Evolutionary conservation across 768 basidiomycete species (phyloP).

Genomic region (Nidularia pulvinata): DNA sequence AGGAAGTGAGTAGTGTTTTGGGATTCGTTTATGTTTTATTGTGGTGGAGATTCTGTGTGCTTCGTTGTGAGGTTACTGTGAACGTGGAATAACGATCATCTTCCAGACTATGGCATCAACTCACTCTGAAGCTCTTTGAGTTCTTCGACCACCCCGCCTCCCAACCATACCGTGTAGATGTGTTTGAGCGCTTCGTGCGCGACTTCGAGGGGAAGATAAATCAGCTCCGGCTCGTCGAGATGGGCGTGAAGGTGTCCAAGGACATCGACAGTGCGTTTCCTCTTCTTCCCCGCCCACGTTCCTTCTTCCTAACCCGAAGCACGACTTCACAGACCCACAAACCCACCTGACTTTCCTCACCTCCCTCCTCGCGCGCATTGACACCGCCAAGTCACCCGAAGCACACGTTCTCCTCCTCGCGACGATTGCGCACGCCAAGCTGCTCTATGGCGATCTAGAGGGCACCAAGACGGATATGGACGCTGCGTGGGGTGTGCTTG

Average conservation of each 20-base stretch:
- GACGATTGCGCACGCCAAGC: slow-evolving; percentile 87
- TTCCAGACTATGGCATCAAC: slow-evolving; percentile 93
- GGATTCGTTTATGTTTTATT: too few relatives aligned
- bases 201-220: slow-evolving; percentile 92
- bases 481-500: slow-evolving; percentile 76
- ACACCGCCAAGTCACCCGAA: slow-evolving; percentile 61
- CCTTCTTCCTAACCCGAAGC: slow-evolving; percentile 55
- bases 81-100: background rate
- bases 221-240: slow-evolving; percentile 84
- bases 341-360: slow-evolving; percentile 84
- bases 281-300: slow-evolving; percentile 2
- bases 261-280: slow-evolving; percentile 80
- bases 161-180: slow-evolving; percentile 79
- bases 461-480: slow-evolving; percentile 93
- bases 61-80: background rate
- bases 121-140: slow-evolving; percentile 82
- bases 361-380: slow-evolving; percentile 68
- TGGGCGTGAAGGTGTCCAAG: slow-evolving; percentile 85
- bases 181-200: slow-evolving; percentile 88
- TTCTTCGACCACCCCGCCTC: slow-evolving; percentile 84
- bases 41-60: too few relatives aligned
- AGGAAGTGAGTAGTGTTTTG: slow-evolving; percentile 58
- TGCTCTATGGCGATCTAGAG: slow-evolving; percentile 86
- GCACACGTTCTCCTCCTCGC: slow-evolving; percentile 90
- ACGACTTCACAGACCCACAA: slow-evolving; percentile 72